Evolutionary conservation across 306 rosid species (phyloP), one percentile per base, ranked within the genome.

Genomic region (Glycine soja): DNA sequence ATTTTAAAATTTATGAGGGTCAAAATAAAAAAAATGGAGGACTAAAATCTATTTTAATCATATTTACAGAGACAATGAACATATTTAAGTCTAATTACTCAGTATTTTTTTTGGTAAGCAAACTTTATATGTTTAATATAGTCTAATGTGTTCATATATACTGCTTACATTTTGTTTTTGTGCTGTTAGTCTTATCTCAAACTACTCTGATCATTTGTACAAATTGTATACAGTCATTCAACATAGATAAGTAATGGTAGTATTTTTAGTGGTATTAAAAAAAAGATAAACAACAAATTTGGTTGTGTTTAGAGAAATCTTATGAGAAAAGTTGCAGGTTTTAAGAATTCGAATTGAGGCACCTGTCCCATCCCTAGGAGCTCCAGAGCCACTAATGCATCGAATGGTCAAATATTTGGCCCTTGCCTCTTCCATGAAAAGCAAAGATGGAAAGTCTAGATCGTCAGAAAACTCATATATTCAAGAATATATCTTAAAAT

Each of bases 331-430:
- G 74, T 70, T 85, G 47, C 94, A 93, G 97, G 93, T 89, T 72
- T 70, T 91, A 53, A 81, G 36, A 62, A 89, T 93, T 80, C 94
- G 90, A 86, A 90, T 91, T 58, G 98, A 93, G 84, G 90, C 89
- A 48, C 94, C 97, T 24, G 58, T 80, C 73, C 77, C 84, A 45
- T 88, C 94, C 57, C 80, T 93, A 57, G 98, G 98, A 14, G 85
- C 88, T 79, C 80, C 94, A 1, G 97, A 93, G 85, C 94, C 93
- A 52, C 91, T 93, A 51, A 77, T 93, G 90, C 93, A 93, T 82
- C 88, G 88, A 19, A 82, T 91, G 90, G 91, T 91, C 80, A 93
- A 90, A 75, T 93, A 91, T 74, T 85, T 90, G 84, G 98, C 94
- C 42, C 87, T 93, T 74, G 88, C 91, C 62, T 87, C 97, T 70